phyloP scores from a whole-genome alignment of 441 rosid species.

The Adansonia madagascariensis region DNA sequence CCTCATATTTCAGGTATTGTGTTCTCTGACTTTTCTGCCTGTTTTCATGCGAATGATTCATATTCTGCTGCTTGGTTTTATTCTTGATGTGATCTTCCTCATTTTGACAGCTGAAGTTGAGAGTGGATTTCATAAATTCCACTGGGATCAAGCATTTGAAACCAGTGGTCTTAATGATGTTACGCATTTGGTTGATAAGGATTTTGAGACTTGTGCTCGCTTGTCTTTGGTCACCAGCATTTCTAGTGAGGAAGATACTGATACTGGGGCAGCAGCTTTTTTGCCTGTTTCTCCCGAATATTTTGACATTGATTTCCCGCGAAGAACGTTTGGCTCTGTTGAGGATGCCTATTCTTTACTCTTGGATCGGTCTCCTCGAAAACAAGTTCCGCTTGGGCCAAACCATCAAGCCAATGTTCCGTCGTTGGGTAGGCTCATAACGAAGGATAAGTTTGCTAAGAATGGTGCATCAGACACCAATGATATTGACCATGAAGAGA shows the following conservation, averaged over 20 bases:
- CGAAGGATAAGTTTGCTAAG: conserved; percentile 27
- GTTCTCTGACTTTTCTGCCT: not conserved
- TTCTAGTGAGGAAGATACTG: conserved; percentile 40
- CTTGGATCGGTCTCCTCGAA: conserved; percentile 40
- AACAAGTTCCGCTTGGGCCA: conserved; percentile 40
- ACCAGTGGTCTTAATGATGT: conserved; percentile 29
- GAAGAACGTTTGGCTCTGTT: conserved; percentile 31
- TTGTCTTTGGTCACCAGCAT: conserved; percentile 26
- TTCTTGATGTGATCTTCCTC: conserved; percentile 26
- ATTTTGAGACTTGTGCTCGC: conserved; percentile 31
- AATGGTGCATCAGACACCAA: conserved; percentile 20
- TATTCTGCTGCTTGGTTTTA: conserved; percentile 5
- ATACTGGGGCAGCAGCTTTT: conserved; percentile 24
- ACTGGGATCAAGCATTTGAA: conserved; percentile 24
- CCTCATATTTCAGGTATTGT: conserved; percentile 38
- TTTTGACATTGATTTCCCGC: conserved; percentile 34
- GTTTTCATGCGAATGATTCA: not conserved
- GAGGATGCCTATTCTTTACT: conserved; percentile 37
- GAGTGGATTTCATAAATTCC: conserved; percentile 36
- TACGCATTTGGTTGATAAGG: conserved; percentile 33
- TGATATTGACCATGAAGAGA: conserved; percentile 25
- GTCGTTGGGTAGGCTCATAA: conserved; percentile 36
- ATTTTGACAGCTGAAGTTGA: conserved; percentile 41
- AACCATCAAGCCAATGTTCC: conserved; percentile 48
- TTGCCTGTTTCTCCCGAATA: conserved; percentile 43